Percentiles rank a stretch among this genome's conserved stretches.
phyloP scores from a whole-genome alignment of 2,329 filamentous ascomycete genomes.

The Fusarium pseudograminearum region DNA sequence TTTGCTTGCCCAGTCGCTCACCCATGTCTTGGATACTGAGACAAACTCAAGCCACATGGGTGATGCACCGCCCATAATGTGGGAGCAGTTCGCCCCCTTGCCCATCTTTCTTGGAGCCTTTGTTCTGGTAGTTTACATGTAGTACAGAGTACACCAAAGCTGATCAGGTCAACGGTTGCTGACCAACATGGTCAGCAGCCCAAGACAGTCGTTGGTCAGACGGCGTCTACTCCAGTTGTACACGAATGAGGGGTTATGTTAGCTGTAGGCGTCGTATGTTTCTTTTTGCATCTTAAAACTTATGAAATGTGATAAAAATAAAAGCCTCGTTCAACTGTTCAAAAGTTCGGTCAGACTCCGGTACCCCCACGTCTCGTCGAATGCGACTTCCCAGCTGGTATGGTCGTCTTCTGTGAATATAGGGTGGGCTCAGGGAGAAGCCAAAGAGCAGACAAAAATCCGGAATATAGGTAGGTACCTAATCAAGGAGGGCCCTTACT shows the following conservation, averaged over 20 bases:
- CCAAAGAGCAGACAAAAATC: constrained; percentile 4
- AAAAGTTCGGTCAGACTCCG: constrained; percentile 18
- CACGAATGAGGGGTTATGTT: constrained; percentile 9
- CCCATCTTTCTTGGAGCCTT: constrained; percentile 12
- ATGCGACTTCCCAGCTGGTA: constrained; percentile 35
- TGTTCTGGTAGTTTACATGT: constrained; percentile 5
- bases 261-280: constrained; percentile 30
- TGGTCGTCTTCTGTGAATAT: constrained; percentile 27
- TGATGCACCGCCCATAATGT: constrained; percentile 10
- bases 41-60: constrained; percentile 27
- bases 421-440: constrained; percentile 19
- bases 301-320: constrained; percentile 35
- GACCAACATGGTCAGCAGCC: background rate
- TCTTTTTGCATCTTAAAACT: constrained; percentile 22
- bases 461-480: too few species aligned
- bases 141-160: background rate
- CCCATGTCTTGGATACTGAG: constrained; percentile 9
- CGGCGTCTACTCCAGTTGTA: constrained; percentile 4
- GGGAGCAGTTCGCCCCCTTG: constrained; percentile 21
- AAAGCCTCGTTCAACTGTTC: constrained; percentile 15
- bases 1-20: constrained; percentile 6
- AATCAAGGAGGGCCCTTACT: constrained; percentile 29
- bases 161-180: background rate
- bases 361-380: constrained; percentile 36
- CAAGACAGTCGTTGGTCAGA: background rate